Evolutionary conservation across 2,329 filamentous ascomycete genomes (phyloP).

Genomic region (Chrysosphaeria jannelii): DNA sequence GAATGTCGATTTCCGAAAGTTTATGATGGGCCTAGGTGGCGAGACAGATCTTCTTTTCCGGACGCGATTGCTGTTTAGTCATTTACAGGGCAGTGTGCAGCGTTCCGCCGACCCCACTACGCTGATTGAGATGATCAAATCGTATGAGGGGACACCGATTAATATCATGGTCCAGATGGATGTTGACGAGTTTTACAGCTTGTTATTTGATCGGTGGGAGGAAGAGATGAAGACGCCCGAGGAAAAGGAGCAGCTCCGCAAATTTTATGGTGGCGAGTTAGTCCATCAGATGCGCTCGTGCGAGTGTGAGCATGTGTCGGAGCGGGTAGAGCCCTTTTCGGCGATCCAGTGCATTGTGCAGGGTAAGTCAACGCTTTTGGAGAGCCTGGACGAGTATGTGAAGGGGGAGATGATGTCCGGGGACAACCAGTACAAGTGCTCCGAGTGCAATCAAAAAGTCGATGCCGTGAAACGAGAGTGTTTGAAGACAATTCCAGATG

Average conservation of each 20-base stretch:
- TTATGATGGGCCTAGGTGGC: constrained; percentile 36
- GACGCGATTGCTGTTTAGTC: constrained; percentile 55
- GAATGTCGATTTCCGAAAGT: constrained; percentile 64
- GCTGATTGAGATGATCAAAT: constrained; percentile 48
- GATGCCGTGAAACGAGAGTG: constrained; percentile 83
- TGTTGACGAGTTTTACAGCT: constrained; percentile 89
- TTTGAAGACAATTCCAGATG: constrained; percentile 73
- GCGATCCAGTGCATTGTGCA: constrained; percentile 93
- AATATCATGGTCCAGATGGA: constrained; percentile 88
- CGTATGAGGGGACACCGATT: constrained; percentile 54
- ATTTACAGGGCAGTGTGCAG: constrained; percentile 56
- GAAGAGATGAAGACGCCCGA: constrained; percentile 36
- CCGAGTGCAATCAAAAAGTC: constrained; percentile 62
- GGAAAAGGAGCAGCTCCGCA: constrained; percentile 43
- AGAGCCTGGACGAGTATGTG: constrained; percentile 83
- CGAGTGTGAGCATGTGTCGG: constrained; percentile 80
- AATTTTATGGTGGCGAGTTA: constrained; percentile 72
- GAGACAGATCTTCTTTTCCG: constrained; percentile 35
- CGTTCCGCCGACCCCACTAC: constrained; percentile 42
- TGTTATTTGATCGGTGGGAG: constrained; percentile 79
- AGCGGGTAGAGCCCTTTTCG: constrained; percentile 68
- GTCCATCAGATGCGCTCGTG: constrained; percentile 90
- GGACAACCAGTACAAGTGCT: constrained; percentile 98
- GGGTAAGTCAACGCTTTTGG: constrained; percentile 53
- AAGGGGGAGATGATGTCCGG: constrained; percentile 89